Conservation (phyloP, 2,329 filamentous ascomycete genomes). For the Sporothrix euskadiensis region DNA sequence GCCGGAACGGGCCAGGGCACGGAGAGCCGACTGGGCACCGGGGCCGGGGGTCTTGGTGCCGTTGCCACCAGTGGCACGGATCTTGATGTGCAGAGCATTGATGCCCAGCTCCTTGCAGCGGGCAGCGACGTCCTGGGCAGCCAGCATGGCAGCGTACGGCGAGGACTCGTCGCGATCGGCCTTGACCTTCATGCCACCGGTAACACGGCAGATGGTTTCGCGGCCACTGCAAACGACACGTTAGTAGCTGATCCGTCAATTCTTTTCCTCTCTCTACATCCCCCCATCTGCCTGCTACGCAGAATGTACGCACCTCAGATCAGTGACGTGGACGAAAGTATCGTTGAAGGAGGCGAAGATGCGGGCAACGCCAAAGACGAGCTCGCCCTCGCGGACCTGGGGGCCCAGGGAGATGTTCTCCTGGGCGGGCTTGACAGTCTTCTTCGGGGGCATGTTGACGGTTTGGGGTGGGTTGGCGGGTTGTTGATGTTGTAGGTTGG, state of each 20-base stretch:
- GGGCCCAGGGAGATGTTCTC: conserved; percentile 99
- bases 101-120: conserved; percentile 73
- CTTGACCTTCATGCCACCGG: conserved; percentile 99
- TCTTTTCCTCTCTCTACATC: too few species aligned
- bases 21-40: conserved; percentile 98
- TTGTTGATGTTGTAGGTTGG: conserved; percentile 32
- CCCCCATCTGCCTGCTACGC: conserved; percentile 14
- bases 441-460: conserved; percentile 89
- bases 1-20: conserved; percentile 95
- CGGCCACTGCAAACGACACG: conserved; percentile 67
- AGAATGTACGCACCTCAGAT: conserved; percentile 73
- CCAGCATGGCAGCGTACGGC: conserved; percentile 99
- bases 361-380: conserved; percentile 96
- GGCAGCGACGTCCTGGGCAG: conserved; percentile 93
- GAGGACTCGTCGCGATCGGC: conserved; percentile 99
- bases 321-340: conserved; percentile 97
- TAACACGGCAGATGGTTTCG: conserved; percentile 99
- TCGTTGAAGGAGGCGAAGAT: conserved; percentile 97
- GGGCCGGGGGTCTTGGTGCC: conserved; percentile 99
- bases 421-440: conserved; percentile 77
- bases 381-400: conserved; percentile 94
- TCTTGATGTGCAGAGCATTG: conserved; percentile 99
- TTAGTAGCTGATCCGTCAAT: too few species aligned
- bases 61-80: conserved; percentile 98
- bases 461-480: conserved; percentile 37